Evolutionary conservation across 2,329 filamentous ascomycete species (phyloP), one percentile per base, ranked within the genome.

Genomic region (Penicillium sp.): DNA sequence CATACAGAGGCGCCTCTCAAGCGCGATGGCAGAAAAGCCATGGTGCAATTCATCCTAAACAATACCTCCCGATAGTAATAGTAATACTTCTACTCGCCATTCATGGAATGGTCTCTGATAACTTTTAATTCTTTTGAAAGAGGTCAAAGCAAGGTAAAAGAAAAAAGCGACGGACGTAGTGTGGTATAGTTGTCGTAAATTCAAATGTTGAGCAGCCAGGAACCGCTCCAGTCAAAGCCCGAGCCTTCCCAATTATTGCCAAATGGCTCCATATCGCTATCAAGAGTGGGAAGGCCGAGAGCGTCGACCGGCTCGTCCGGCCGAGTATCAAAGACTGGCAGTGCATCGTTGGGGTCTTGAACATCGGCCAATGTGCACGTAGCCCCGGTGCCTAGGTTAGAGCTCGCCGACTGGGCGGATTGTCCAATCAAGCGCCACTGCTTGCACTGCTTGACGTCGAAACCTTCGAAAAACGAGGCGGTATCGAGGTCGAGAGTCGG

Each of bases 1-100:
- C 78, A 81, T 58, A 78, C 69, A 4, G 75, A 81, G 46, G 72
- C 72, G 1, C 70, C 72, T n/a, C 59, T 66, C 3, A 73, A 75
- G 46, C 52, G 57, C 13, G 65, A 72, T 40, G 78, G 78, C 0
- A 68, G 71, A 49, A 64, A 65, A 23, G 68, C 68, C 6, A 58
- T 78, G 37, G 65, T 63, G 5, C 28, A 56, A 1, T 67, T 67
- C n/a, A 55, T 64, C 18, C 23, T 54, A 1, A 35, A 42, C 8
- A 40, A 27, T 24, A 40, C 23, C 7, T 27, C 38, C 10, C 23
- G 38, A 40, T 40, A 37, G 9, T 10, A 12, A 20, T 37, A 23
- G 20, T 23, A 23, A 23, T 32, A 15, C n/a, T 3, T 32, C n/a
- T 32, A 6, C 13, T 15, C 13, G 5, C 13, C n/a, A 15, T n/a